Base-by-base conservation (phyloP, 495 filamentous ascomycete genomes). In the Penicillium cataractarum region DNA sequence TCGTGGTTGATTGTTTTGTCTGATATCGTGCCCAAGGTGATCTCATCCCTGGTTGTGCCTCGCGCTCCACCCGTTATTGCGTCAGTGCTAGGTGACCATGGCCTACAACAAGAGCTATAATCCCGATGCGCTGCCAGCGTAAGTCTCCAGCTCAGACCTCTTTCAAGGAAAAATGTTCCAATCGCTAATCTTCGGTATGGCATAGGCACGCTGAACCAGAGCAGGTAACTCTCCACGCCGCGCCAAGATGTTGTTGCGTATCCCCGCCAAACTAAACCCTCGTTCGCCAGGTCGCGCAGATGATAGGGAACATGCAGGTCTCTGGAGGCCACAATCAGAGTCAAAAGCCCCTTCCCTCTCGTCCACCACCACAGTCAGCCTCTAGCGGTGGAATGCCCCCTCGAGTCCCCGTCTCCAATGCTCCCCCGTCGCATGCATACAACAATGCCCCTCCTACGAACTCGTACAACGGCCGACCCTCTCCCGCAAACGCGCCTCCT, bases 41-140 rank as follows among this genome's bases (percentile, higher is more conserved):
- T 46, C 49, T 8, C 42, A 31, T 42, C 40, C 64, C 48, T 54
- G 63, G 49, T 52, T 49, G 42, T 53, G 35, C 10, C 26, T 22
- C 26, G 22, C 19, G 42, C 32, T 50, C 24, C 44, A 10, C 53
- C 32, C 57, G 51, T 35, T 35, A 67, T 62, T 67, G 67, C 64
- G 73, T 75, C 76, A 78, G 63, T 63, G 64, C 58, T 52, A 46
- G 59, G 56, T 46, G 39, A 68, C 64, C 54, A 99, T 98, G 95
- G 95, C 95, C 32, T 98, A 99, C 84, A 97, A 96, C 74, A 86
- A 88, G 69, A 84, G 86, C 44, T 92, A 90, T 78, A 97, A 99
- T 71, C 94, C 94, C n/a, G 96, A 99, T 80, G 92, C 92, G 76
- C 87, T 99, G 61, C 95, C 95, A 75, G 92, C 92, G 89, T 96